Evolutionary conservation across 1,284 basidiomycete genomes (phyloP), one percentile per base, ranked within the genome.

Genomic region (Microbotryomycetes sp.): DNA sequence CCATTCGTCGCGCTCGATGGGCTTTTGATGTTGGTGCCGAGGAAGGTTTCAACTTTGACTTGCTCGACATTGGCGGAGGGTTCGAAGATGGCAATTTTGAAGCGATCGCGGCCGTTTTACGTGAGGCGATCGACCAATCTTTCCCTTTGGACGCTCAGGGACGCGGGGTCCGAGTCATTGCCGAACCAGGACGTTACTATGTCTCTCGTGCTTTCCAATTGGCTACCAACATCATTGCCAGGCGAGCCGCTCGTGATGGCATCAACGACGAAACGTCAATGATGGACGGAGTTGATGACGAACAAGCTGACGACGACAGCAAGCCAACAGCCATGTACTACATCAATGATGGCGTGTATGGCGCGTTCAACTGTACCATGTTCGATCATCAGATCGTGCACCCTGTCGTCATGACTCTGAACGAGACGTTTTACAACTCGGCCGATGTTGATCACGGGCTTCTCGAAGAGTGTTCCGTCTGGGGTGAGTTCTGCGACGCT

Each of bases 331-430:
- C 88, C 69, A 91, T 91, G 88, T 90, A 94, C 80, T 97, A 96
- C 80, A 90, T 96, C 82, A 96, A 93, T 78, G 93, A 96, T 76
- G 93, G 92, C 50, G 90, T 97, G 47, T 98, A 98, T 77, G 93
- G 94, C 58, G 89, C 94, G 23, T 97, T 98, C 83, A 97, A 98
- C 82, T 92, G 90, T 77, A 89, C 91, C 77, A 80, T 94, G 74
- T 94, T 93, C 76, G 91, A 94, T 78, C 92, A 93, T 78, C 89
- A 92, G 74, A 83, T 85, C 63, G 87, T 89, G 22, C 82, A 87
- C 72, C 91, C 91, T 47, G 86, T 89, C 76, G 88, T 91, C 29
- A 80, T 93, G 56, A 83, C 82, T 22, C 72, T 62, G 62, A 71
- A 53, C 70, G 77, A 47, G 65, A 68, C 51, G 65, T 74, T 63